Evolutionary conservation across 768 basidiomycete genomes (phyloP), one percentile per base, ranked within the genome.

Genomic region (Chalciporus piperatus): DNA sequence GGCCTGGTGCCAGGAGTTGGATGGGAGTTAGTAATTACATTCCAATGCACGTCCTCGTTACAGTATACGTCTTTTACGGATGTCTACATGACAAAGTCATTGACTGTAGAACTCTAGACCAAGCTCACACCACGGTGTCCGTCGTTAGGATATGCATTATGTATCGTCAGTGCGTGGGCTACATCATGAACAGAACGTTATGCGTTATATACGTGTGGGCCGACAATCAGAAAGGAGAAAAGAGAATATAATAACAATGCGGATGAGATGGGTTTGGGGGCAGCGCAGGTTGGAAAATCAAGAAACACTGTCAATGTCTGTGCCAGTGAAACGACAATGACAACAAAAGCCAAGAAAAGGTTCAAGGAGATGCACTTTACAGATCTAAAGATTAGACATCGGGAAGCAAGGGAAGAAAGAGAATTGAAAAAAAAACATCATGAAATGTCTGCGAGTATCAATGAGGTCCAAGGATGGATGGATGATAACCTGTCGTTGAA

Each of bases 201-300:
- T 59, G 62, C 48, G 55, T 59, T 49, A 55, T 56, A 23, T 62
- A 51, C 57, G 52, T 54, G 59, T 55, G 50, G 42, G 45, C 44
- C 56, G 20, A 58, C 16, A 14, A 41, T 44, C 20, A 33, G 28
- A 48, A 25, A 39, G 25, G 1, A 13, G 17, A 35, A 5, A 16
- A 9, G 16, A 41, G 2, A 13, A 2, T 6, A 48, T 19, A 32
- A 45, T 9, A 7, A 20, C 33, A 13, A 37, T 17, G 20, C 14
- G 28, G 22, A 35, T 51, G 42, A 11, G 2, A 8, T 22, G 33
- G 25, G n/a, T n/a, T 3, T 8, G 8, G 35, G 35, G 35, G 35
- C 1, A n/a, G n/a, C 35, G 35, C 35, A 37, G 61, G 47, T n/a
- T 39, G 38, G 45, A 19, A 48, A 22, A 7, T 48, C 50, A 62